phyloP scores from a whole-genome alignment of 2,329 filamentous ascomycete genomes.

The Dactylellina haptotyla region DNA sequence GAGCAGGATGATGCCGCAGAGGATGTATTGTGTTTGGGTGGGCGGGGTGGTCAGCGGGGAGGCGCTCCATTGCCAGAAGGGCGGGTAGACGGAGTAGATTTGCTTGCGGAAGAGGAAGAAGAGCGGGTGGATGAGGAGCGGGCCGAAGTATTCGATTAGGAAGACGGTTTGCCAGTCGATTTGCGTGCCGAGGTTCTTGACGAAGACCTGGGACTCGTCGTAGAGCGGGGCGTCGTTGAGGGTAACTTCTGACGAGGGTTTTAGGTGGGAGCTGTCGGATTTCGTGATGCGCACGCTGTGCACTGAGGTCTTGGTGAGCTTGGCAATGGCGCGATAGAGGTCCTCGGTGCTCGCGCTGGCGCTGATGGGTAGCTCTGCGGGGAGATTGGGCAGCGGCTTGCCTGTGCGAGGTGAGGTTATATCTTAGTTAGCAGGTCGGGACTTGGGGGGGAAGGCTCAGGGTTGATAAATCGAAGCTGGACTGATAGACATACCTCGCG shows the following conservation, averaged over 20 bases:
- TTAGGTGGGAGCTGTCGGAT: constrained; percentile 66
- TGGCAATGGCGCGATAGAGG: constrained; percentile 69
- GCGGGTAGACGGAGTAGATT: constrained; percentile 72
- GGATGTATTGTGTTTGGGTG: constrained; percentile 75
- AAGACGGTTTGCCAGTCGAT: constrained; percentile 94
- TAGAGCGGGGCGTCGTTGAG: constrained; percentile 66
- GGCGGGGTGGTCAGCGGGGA: constrained; percentile 67
- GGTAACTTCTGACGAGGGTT: constrained; percentile 16
- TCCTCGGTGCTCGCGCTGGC: constrained; percentile 59
- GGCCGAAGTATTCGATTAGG: constrained; percentile 92
- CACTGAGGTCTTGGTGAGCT: constrained; percentile 67
- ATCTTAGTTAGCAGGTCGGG: neutral
- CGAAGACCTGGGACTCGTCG: constrained; percentile 74
- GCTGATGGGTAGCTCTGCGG: constrained; percentile 36
- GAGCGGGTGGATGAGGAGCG: constrained; percentile 81
- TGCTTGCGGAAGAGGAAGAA: constrained; percentile 76
- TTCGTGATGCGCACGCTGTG: constrained; percentile 74
- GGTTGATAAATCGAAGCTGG: neutral
- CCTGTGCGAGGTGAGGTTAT: constrained; percentile 10
- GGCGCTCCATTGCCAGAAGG: constrained; percentile 61
- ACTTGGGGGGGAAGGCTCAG: neutral
- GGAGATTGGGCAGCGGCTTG: constrained; percentile 45
- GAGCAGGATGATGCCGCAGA: constrained; percentile 76
- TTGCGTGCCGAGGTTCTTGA: constrained; percentile 95
- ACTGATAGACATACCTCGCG: constrained; percentile 27